Percentiles rank a stretch among this genome's conserved stretches.
Conservation (phyloP, 1,284 basidiomycete species). For the Wolfiporia cocos region DNA sequence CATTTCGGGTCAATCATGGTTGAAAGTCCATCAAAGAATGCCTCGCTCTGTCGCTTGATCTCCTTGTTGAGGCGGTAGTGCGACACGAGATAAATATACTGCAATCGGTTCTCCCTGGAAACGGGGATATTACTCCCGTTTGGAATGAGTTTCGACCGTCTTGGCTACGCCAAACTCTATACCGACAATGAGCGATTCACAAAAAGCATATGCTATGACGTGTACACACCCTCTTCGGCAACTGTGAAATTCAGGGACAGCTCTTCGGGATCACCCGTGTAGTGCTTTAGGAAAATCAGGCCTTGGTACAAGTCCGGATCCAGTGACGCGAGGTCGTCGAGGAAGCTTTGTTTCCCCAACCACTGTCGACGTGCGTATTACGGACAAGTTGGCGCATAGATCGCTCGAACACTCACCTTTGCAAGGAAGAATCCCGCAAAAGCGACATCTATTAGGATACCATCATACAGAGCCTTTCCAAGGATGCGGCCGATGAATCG, state of each 20-base stretch:
- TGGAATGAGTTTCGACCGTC: constrained; percentile 76
- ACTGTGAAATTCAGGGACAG: constrained; percentile 92
- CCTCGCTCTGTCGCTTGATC: constrained; percentile 82
- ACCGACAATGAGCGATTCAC: constrained; percentile 1
- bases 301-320: constrained; percentile 93
- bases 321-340: constrained; percentile 89
- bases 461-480: constrained; percentile 95
- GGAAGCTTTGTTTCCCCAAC: constrained; percentile 82
- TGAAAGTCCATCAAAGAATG: constrained; percentile 80
- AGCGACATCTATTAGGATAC: constrained; percentile 92
- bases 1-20: constrained; percentile 89
- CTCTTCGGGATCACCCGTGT: constrained; percentile 84
- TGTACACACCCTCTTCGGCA: constrained; percentile 68
- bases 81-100: constrained; percentile 88
- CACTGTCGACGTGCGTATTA: constrained; percentile 43
- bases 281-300: constrained; percentile 90
- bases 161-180: constrained; percentile 84
- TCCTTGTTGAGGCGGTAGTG: constrained; percentile 88
- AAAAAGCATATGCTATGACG: background rate
- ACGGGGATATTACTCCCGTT: constrained; percentile 85
- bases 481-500: constrained; percentile 90
- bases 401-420: constrained; percentile 72
- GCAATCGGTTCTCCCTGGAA: constrained; percentile 84
- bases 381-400: constrained; percentile 8
- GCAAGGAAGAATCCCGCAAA: constrained; percentile 96